These are phyloP conservation scores for Spathaspora sp. DNA, from an alignment of 1,139 yeast species.

Conservation along the genomic window DNA sequence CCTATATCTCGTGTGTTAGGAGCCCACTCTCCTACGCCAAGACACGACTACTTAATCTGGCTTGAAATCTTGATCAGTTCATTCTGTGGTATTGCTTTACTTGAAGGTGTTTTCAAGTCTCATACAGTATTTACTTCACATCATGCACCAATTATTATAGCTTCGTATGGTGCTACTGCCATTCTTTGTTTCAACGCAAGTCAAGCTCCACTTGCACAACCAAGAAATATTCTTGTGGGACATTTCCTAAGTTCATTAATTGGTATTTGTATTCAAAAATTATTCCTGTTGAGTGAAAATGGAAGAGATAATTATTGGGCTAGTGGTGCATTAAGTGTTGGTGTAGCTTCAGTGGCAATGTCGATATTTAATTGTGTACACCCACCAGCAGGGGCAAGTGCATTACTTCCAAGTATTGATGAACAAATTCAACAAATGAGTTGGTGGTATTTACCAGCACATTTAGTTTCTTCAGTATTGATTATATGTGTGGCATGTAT, in stretches of 20 bases:
- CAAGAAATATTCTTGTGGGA: constrained; percentile 59
- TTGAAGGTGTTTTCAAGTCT: constrained; percentile 51
- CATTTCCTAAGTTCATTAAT: constrained; percentile 53
- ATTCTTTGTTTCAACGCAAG: constrained; percentile 59
- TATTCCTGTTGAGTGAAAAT: constrained; percentile 42
- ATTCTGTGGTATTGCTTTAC: constrained; percentile 51
- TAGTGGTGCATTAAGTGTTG: constrained; percentile 62
- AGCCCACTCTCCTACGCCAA: constrained; percentile 27
- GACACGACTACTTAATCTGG: constrained; percentile 46
- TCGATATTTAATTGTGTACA: constrained; percentile 57
- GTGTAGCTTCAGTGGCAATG: constrained; percentile 56
- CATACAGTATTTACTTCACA: constrained; percentile 44
- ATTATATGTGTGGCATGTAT: constrained; percentile 54
- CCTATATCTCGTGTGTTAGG: constrained; percentile 34
- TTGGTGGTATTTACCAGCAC: constrained; percentile 69
- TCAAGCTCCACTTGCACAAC: constrained; percentile 65
- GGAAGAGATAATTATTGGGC: constrained; percentile 55
- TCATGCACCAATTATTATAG: constrained; percentile 56
- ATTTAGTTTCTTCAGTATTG: constrained; percentile 50
- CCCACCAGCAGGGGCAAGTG: constrained; percentile 78
- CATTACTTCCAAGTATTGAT: constrained; percentile 58
- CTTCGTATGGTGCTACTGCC: constrained; percentile 68
- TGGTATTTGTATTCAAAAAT: constrained; percentile 56
- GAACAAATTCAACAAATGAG: constrained; percentile 48
- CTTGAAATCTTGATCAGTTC: constrained; percentile 47